Percentiles rank a stretch among this genome's conserved stretches.
These are phyloP conservation scores for Macrocystidia cucumis DNA, from an alignment of 1,284 basidiomycete species.

Conservation along the genomic window DNA sequence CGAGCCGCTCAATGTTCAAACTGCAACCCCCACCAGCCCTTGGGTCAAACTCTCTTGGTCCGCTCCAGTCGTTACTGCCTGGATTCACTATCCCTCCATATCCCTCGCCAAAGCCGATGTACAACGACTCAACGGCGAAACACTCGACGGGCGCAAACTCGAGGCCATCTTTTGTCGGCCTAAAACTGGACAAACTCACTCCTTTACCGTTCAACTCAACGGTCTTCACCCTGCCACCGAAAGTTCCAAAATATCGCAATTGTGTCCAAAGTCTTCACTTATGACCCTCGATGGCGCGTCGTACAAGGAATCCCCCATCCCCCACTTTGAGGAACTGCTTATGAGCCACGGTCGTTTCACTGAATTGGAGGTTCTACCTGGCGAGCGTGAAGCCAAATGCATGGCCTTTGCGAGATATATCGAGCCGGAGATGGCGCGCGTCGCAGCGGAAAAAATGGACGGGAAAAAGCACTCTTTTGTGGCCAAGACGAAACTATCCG, in stretches of 20 bases:
- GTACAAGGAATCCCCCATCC: constrained; percentile 21
- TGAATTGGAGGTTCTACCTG: constrained; percentile 22
- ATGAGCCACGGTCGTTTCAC: constrained; percentile 21
- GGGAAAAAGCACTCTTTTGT: constrained; percentile 20
- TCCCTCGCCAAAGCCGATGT: constrained; percentile 29
- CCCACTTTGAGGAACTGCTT: constrained; percentile 22
- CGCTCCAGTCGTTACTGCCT: constrained; percentile 27
- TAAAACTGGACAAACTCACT: constrained; percentile 19
- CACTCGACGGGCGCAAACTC: constrained; percentile 26
- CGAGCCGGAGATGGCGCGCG: constrained; percentile 16
- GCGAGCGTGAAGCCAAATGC: constrained; percentile 17
- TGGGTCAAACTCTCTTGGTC: constrained; percentile 30
- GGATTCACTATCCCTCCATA: constrained; percentile 32
- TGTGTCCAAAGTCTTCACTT: constrained; percentile 20
- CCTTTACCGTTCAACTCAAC: constrained; percentile 26
- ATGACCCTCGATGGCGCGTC: constrained; percentile 22
- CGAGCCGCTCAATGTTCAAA: not conserved
- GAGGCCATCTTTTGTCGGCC: constrained; percentile 26
- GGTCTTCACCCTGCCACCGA: constrained; percentile 24
- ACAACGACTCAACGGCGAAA: constrained; percentile 24
- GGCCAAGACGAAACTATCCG: constrained; percentile 20
- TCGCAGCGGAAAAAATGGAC: constrained; percentile 19
- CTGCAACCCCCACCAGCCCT: constrained; percentile 12
- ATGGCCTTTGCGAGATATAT: constrained; percentile 29
- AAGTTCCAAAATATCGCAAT: constrained; percentile 18